Evolutionary conservation across 306 rosid genomes (phyloP).

Genomic region (Erythrophleum fordii): DNA sequence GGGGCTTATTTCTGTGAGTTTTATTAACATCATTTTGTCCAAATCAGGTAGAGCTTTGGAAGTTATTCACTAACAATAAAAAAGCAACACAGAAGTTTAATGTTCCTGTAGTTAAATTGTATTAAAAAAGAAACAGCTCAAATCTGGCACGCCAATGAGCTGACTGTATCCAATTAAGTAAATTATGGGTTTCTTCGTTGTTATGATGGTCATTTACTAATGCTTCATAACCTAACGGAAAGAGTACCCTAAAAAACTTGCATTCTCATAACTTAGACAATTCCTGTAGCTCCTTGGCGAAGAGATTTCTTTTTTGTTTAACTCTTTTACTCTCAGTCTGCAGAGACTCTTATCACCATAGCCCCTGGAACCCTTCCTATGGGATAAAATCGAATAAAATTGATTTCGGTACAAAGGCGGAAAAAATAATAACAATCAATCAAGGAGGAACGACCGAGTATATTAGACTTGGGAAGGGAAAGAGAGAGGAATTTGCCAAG

Average conservation of each 20-base stretch:
- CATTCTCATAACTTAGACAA: conserved; percentile 19
- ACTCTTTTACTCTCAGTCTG: conserved; percentile 16
- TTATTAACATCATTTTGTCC: conserved; percentile 16
- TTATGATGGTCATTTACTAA: conserved; percentile 13
- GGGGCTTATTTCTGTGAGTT: background rate
- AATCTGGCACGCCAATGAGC: conserved; percentile 34
- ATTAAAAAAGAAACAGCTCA: conserved; percentile 10
- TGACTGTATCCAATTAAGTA: conserved; percentile 16
- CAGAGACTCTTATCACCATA: conserved; percentile 15
- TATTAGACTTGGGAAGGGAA: background rate
- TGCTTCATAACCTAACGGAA: conserved; percentile 31
- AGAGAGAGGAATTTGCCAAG: background rate
- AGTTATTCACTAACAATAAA: conserved; percentile 4
- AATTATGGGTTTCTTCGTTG: background rate
- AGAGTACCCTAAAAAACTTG: conserved; percentile 22
- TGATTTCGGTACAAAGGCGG: conserved; percentile 9
- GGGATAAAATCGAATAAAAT: background rate
- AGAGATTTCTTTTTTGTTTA: background rate
- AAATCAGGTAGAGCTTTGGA: conserved; percentile 30
- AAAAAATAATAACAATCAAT: background rate
- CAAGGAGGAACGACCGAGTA: conserved; percentile 23
- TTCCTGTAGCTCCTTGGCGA: background rate
- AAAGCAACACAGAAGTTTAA: conserved; percentile 25
- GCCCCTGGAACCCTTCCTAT: conserved; percentile 6
- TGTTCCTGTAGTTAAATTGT: background rate